phyloP scores from a whole-genome alignment of 83 land plant species.

The Larix sibirica region DNA sequence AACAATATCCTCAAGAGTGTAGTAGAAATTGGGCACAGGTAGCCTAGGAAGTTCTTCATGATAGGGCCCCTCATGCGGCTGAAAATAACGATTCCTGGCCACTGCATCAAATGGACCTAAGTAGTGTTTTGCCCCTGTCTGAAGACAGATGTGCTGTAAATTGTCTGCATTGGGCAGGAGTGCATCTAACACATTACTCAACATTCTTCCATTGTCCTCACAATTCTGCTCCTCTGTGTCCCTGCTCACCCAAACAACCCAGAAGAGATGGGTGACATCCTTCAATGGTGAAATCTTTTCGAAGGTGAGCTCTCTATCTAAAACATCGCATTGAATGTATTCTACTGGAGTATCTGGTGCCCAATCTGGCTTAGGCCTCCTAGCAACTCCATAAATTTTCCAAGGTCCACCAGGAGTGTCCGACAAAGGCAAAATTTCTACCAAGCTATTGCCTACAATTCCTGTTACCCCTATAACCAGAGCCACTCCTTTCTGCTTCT shows the following conservation, averaged over 20 bases:
- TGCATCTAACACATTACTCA: conserved; percentile 32
- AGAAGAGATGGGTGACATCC: conserved; percentile 65
- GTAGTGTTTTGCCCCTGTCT: conserved; percentile 62
- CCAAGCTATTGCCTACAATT: conserved; percentile 54
- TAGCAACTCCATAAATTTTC: conserved; percentile 58
- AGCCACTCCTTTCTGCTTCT: conserved; percentile 37
- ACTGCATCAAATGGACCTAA: conserved; percentile 29
- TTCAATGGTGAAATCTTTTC: conserved; percentile 28
- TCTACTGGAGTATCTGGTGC: conserved; percentile 54
- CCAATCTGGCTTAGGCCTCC: conserved; percentile 66
- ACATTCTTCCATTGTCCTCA: conserved; percentile 31
- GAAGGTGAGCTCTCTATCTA: conserved; percentile 45
- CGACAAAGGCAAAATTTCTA: conserved; percentile 10
- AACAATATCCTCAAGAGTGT: conserved; percentile 54
- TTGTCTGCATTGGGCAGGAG: conserved; percentile 26
- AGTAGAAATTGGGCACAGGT: conserved; percentile 47
- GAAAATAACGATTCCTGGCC: conserved; percentile 9
- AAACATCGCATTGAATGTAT: conserved; percentile 33
- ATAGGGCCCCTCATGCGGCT: conserved; percentile 37
- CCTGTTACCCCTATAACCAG: conserved; percentile 52
- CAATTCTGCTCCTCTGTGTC: conserved; percentile 23
- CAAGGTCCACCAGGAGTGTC: conserved; percentile 62
- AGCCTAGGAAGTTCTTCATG: conserved; percentile 48
- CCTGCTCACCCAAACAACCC: conserved; percentile 66
- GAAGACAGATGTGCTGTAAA: conserved; percentile 41